Evolutionary conservation across 176 grass and related monocot genomes (phyloP), one percentile per base, ranked within the genome.

Genomic region (Cenchrus americanus): DNA sequence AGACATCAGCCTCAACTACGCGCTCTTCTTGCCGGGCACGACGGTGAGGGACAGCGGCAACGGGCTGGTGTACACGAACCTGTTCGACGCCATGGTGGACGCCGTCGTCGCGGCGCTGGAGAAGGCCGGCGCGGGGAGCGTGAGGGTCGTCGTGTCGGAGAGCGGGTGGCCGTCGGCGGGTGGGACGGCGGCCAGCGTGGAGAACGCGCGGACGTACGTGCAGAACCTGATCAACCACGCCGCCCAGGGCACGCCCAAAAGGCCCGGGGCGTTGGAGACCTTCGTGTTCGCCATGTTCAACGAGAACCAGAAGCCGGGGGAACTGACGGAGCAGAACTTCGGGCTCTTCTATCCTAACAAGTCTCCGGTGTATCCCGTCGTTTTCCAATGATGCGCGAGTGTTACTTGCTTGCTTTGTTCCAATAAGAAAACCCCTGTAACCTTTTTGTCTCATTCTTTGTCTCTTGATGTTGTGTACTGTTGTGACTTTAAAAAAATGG

Each of bases 271-370:
- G 10, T 22, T 92, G 23, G 87, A 94, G 74, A 55, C 75, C 4
- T 92, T 73, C 73, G 79, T 89, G 68, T 94, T 94, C 40, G 73
- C 82, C 24, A 81, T 94, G 93, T 94, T 94, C 47, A 90, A 94
- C 42, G 90, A 94, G 86, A 70, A 94, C 76, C 34, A 40, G 55
- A 94, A 94, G 70, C 0, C 37, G 1, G 66, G 75, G n/a, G 27
- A 81, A 0, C 27, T 69, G 5, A 57, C 71, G 12, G 92, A 94
- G 70, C 77, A 80, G 30, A 47, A 94, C 62, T 94, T 77, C 50
- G 92, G 89, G 26, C 63, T 91, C 23, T 94, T 91, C 79, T 67
- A 82, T 24, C 79, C 89, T 0, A 67, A 79, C 67, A 63, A 62
- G 30, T 26, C 75, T 9, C 89, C 89, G 6, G 87, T 89, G 7